Percentiles rank a stretch among this genome's conserved stretches.
Conservation (phyloP, 2,329 filamentous ascomycete genomes). For the Cordyceps fumosorosea region DNA sequence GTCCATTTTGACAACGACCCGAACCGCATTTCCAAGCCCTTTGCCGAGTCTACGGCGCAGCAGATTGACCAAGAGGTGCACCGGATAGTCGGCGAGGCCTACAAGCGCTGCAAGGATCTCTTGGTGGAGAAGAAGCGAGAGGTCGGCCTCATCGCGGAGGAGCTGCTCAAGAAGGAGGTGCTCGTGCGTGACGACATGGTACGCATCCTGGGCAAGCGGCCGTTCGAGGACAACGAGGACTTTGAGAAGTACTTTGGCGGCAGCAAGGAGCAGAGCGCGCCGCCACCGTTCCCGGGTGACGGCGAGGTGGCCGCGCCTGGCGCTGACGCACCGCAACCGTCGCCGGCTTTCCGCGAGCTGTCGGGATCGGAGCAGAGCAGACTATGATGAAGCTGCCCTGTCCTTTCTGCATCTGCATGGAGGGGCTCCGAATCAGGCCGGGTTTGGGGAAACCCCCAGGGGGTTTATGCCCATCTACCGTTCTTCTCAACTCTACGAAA, state of each 20-base stretch:
- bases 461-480: not conserved
- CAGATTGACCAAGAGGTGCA: constrained; percentile 89
- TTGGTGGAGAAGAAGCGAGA: constrained; percentile 81
- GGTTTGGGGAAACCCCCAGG: not conserved
- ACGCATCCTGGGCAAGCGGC: constrained; percentile 73
- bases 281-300: constrained; percentile 46
- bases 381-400: not conserved
- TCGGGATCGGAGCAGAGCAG: constrained; percentile 15
- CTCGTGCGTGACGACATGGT: constrained; percentile 89
- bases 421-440: not conserved
- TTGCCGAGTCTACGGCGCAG: constrained; percentile 88
- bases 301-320: constrained; percentile 27
- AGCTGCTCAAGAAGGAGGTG: constrained; percentile 86
- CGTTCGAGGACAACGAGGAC: constrained; percentile 76
- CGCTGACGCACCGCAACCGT: constrained; percentile 28
- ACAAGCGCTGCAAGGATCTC: constrained; percentile 81
- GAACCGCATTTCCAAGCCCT: constrained; percentile 85
- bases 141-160: constrained; percentile 84
- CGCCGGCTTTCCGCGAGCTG: constrained; percentile 31
- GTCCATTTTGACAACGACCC: constrained; percentile 83
- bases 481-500: not conserved
- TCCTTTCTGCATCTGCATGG: not conserved
- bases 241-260: constrained; percentile 91
- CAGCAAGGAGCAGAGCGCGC: constrained; percentile 48
- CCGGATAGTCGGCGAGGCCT: constrained; percentile 85